Base-by-base conservation (phyloP, 345 rosid species). In the Sisymbrium altissimum region DNA sequence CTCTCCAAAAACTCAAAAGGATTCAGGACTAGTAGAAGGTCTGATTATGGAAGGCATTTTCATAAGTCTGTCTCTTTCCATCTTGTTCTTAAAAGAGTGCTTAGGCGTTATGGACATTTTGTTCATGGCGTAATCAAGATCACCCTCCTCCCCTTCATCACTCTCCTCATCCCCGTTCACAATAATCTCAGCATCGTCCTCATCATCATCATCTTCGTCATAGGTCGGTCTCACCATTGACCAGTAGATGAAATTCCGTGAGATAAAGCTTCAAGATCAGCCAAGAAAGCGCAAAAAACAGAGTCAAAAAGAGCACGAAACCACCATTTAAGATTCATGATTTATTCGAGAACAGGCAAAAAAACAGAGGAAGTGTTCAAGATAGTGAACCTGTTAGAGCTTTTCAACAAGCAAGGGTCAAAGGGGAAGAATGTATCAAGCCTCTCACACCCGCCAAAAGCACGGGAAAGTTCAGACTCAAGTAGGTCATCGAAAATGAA, bases 361-460 rank as follows among this genome's bases (percentile, higher is more conserved):
- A 8, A 10, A 1, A 50, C 41, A 33, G 29, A 14, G 50, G 14
- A 36, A 33, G 57, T 55, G 68, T 30, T 6, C 38, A 33, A 29
- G 65, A 63, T 38, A 27, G n/a, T 64, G 38, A 66, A 94, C 97
- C 96, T 88, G 87, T 91, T 90, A 12, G 86, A 76, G 49, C 46
- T 76, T 78, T 84, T 84, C 73, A 94, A 77, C 85, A 91, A 81
- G 69, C 92, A 89, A 4, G 97, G 98, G 69, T 94, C 98, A 56
- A 89, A 94, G 6, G 98, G 98, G 69, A 94, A 94, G 82, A 94
- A 94, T 74, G 83, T 86, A 74, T 91, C 96, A 46, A 94, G 91
- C 86, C 93, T 87, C 77, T 94, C 89, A 46, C 80, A 58, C 65
- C 98, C 97, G 32, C 91, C 92, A 83, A 81, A 89, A 59, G 84